Conservation (phyloP, 345 rosid genomes). For the Noccaea bulbosa region DNA sequence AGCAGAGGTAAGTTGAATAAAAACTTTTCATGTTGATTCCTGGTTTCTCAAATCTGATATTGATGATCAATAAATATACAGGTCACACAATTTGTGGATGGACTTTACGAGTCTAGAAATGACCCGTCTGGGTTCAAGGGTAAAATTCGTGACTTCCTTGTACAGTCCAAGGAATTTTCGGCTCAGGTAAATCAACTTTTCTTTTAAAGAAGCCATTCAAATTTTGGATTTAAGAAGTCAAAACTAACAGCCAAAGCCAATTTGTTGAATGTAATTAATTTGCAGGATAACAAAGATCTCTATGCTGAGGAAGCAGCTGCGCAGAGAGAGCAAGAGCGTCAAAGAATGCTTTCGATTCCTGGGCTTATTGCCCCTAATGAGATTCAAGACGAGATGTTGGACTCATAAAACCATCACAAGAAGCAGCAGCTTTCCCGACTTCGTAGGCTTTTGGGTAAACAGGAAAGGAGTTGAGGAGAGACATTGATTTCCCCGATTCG, state of each 20-base stretch:
- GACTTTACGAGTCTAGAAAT: constrained; percentile 79
- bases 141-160: constrained; percentile 94
- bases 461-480: constrained; percentile 17
- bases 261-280: constrained; percentile 7
- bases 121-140: constrained; percentile 81
- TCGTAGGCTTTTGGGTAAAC: constrained; percentile 17
- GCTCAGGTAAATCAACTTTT: constrained; percentile 61
- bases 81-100: constrained; percentile 90
- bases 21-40: constrained; percentile 2
- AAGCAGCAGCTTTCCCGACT: constrained; percentile 1
- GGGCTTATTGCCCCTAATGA: constrained; percentile 86
- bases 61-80: constrained; percentile 38
- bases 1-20: constrained; percentile 70
- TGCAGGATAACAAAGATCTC: constrained; percentile 83
- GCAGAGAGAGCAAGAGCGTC: constrained; percentile 70
- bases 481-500: constrained; percentile 23
- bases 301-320: constrained; percentile 87
- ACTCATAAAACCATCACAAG: constrained; percentile 50
- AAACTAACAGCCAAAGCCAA: background rate
- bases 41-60: constrained; percentile 22
- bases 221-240: background rate
- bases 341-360: constrained; percentile 78
- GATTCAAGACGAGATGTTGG: constrained; percentile 81
- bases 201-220: background rate
- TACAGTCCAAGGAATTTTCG: constrained; percentile 80